A percentile compares a stretch with the other conserved stretches of the same genome.
These are phyloP conservation scores for Petrea volubilis DNA, from an alignment of 257 asterid genomes.

Conservation along the genomic window DNA sequence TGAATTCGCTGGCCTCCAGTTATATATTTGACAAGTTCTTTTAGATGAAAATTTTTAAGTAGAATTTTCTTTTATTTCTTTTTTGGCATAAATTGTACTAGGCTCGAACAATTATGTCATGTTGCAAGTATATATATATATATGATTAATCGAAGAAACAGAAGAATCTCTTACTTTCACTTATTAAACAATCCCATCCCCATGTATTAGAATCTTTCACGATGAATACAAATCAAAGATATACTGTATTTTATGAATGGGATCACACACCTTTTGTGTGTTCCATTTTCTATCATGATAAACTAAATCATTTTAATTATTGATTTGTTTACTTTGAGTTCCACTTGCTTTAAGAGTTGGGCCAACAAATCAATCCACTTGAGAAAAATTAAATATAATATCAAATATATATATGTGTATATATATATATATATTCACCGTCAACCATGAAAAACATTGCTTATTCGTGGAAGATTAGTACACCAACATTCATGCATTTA, in stretches of 20 bases:
- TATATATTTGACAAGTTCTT: too few relatives aligned
- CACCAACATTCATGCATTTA: background rate
- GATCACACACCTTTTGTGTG: background rate
- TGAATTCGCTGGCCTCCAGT: too few relatives aligned
- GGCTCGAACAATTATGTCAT: too few relatives aligned
- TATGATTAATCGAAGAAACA: too few relatives aligned
- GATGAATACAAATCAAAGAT: background rate
- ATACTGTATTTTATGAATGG: background rate
- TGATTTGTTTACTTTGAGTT: background rate
- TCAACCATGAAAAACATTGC: background rate
- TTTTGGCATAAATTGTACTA: too few relatives aligned
- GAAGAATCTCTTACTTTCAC: too few relatives aligned
- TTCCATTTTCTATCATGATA: background rate
- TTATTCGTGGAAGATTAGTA: background rate
- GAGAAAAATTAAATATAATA: background rate
- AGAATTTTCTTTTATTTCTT: too few relatives aligned
- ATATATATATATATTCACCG: background rate
- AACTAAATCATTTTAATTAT: background rate
- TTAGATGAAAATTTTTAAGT: too few relatives aligned
- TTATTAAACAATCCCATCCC: too few relatives aligned
- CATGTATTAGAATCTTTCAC: background rate
- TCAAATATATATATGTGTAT: too few relatives aligned
- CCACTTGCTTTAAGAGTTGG: constrained; percentile 3
- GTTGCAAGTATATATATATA: too few relatives aligned
- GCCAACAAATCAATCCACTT: constrained; percentile 24